phyloP scores from a whole-genome alignment of 108 stramenopile genomes.

The Pseudonitzschia multiseries region DNA sequence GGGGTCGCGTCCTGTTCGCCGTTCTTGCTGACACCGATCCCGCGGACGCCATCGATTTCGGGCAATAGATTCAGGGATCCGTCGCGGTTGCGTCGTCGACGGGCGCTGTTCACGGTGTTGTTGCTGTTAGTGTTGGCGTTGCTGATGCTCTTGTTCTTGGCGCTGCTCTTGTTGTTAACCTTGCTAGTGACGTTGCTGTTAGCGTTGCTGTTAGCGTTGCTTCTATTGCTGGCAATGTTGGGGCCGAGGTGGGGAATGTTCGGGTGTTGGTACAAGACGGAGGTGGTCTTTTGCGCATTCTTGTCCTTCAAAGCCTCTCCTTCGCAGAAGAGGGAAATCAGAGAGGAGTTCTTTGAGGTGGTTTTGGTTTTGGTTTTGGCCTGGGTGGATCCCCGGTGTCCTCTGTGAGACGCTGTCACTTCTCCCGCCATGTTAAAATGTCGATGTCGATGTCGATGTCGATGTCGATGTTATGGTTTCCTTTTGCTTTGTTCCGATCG shows the following conservation, averaged over 20 bases:
- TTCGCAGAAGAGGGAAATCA: background rate
- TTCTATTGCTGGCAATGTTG: background rate
- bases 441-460: background rate
- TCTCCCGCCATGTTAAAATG: background rate
- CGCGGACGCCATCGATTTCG: conserved; percentile 4
- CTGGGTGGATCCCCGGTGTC: background rate
- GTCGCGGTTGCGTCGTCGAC: background rate
- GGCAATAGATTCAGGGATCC: conserved; percentile 2
- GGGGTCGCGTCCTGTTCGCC: conserved; percentile 5
- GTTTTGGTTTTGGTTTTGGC: background rate
- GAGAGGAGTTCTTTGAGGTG: background rate
- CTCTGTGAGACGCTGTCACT: background rate
- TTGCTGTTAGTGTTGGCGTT: background rate
- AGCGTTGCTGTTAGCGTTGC: background rate
- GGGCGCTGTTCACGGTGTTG: background rate
- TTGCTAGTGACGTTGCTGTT: background rate
- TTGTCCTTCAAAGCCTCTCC: background rate
- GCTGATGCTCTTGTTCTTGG: background rate
- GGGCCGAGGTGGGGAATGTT: background rate
- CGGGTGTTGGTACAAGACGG: background rate
- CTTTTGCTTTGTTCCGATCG: too few relatives aligned
- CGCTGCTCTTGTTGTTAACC: background rate
- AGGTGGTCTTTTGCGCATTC: background rate
- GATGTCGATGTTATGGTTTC: background rate
- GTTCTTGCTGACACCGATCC: background rate